These are phyloP conservation scores for Rhinocladiella mackenziei DNA, from an alignment of 2,329 filamentous ascomycete species.

Conservation along the genomic window DNA sequence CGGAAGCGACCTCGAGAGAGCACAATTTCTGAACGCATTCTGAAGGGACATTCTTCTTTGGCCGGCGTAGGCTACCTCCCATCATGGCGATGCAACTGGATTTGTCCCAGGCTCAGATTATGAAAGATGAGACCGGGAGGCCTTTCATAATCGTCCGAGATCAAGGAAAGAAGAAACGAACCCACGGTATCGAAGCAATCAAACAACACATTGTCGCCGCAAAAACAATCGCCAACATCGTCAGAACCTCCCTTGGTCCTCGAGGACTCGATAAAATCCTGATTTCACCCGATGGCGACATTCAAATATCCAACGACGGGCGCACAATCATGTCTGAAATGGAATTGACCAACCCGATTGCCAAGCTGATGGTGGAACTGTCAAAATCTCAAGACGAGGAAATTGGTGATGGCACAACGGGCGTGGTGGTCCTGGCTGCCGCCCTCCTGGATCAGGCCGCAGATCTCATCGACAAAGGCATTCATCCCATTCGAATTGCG, in stretches of 20 bases:
- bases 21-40: neutral
- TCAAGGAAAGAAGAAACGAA: constrained; percentile 95
- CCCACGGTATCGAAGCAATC: constrained; percentile 93
- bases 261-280: constrained; percentile 98
- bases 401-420: constrained; percentile 96
- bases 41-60: neutral
- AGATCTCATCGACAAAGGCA: constrained; percentile 98
- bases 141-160: constrained; percentile 98
- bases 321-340: constrained; percentile 94
- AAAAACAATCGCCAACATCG: constrained; percentile 90
- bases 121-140: constrained; percentile 96
- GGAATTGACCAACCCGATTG: constrained; percentile 98
- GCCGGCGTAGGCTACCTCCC: neutral
- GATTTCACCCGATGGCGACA: constrained; percentile 97
- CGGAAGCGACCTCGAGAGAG: too few relatives aligned
- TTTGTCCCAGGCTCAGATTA: constrained; percentile 55
- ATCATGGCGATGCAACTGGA: constrained; percentile 29
- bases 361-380: constrained; percentile 91
- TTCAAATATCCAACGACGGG: constrained; percentile 98
- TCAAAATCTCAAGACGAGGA: constrained; percentile 99
- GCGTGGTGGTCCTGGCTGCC: constrained; percentile 92
- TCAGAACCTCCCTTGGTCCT: constrained; percentile 93
- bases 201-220: constrained; percentile 98
- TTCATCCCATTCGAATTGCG: constrained; percentile 96
- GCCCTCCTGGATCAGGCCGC: constrained; percentile 94